Evolutionary conservation across 2,329 filamentous ascomycete species (phyloP).

Genomic region (Alternaria angustiovoidea): DNA sequence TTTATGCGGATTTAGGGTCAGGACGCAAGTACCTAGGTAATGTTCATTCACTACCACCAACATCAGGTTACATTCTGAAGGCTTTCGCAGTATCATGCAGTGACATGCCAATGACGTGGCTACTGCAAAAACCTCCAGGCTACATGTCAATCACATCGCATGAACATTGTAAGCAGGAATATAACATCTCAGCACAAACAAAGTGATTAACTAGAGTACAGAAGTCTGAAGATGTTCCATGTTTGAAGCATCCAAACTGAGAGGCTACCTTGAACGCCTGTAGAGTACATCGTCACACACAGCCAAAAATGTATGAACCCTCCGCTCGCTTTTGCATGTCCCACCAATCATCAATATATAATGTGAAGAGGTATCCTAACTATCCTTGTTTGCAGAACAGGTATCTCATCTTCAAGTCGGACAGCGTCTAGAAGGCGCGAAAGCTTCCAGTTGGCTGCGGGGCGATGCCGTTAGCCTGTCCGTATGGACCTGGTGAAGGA

Average conservation of each 20-base stretch:
- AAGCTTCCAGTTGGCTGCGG: conserved; percentile 80
- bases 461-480: conserved; percentile 85
- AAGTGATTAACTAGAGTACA: conserved; percentile 42
- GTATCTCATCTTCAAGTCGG: not conserved
- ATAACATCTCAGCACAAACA: not conserved
- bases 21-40: too few species aligned
- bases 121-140: not conserved
- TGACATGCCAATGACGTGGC: not conserved
- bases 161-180: not conserved
- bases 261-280: conserved; percentile 39
- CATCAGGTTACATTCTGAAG: not conserved
- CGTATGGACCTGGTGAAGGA: conserved; percentile 72
- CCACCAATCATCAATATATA: conserved; percentile 39
- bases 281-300: conserved; percentile 39
- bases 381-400: not conserved
- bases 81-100: not conserved
- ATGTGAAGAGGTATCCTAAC: conserved; percentile 19
- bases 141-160: not conserved
- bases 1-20: too few species aligned
- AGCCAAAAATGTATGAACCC: conserved; percentile 26
- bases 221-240: conserved; percentile 23
- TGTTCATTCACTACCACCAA: too few species aligned
- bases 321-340: conserved; percentile 34
- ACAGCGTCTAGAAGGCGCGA: conserved; percentile 43
- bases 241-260: conserved; percentile 27